phyloP scores from a whole-genome alignment of 495 filamentous ascomycete species.

The Trichoderma orchidacearum region DNA sequence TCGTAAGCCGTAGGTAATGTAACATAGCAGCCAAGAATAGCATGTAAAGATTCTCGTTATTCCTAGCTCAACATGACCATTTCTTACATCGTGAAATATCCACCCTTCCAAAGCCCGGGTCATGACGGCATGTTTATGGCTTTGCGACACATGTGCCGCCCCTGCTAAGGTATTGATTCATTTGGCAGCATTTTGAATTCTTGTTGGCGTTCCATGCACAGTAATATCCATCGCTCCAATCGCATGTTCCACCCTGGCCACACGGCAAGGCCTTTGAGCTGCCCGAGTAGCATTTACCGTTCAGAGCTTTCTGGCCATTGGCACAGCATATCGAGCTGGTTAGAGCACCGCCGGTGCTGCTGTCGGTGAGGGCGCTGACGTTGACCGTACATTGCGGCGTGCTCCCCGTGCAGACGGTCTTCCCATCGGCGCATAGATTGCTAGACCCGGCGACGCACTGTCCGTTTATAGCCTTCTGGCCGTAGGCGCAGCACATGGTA shows the following conservation, averaged over 20 bases:
- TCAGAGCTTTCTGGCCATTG: not conserved
- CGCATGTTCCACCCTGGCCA: not conserved
- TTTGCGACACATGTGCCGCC: no score
- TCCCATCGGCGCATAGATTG: not conserved
- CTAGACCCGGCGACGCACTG: not conserved
- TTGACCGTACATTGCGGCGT: not conserved
- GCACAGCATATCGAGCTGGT: not conserved
- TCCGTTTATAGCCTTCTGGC: not conserved
- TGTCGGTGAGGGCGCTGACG: not conserved
- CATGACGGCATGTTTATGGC: no score
- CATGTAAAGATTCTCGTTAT: no score
- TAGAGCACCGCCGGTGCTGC: not conserved
- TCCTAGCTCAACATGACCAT: no score
- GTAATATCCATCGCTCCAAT: not conserved
- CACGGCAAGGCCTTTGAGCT: not conserved
- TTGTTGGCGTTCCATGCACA: not conserved
- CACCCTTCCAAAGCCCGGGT: no score
- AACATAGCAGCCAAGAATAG: no score
- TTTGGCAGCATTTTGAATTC: no score
- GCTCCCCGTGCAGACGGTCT: not conserved
- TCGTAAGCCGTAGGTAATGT: no score
- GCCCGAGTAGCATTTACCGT: not conserved
- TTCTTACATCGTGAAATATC: no score
- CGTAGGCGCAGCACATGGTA: not conserved
- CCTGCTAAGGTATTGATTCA: no score